These are phyloP conservation scores for Alternaria metachromatica DNA, from an alignment of 2,329 filamentous ascomycete species.

Conservation along the genomic window DNA sequence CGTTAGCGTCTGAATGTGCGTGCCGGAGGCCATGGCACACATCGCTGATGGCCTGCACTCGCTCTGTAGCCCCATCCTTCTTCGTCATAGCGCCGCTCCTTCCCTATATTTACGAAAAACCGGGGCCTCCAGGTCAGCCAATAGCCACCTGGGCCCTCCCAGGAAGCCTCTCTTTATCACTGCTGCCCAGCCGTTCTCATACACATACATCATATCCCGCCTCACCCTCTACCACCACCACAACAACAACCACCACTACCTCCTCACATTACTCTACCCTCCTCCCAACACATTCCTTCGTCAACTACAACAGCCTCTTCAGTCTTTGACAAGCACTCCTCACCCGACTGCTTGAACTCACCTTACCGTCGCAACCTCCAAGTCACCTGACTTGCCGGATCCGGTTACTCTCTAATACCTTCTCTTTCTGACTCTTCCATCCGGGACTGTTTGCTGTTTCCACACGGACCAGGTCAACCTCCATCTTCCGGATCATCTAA, in stretches of 20 bases:
- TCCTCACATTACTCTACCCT: slow-evolving; percentile 21
- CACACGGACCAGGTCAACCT: slow-evolving; percentile 12
- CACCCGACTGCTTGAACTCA: slow-evolving; percentile 7
- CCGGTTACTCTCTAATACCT: slow-evolving; percentile 27
- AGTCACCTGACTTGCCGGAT: slow-evolving; percentile 31
- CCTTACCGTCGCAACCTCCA: slow-evolving; percentile 10
- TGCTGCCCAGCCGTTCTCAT: slow-evolving; percentile 45
- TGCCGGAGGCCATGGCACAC: slow-evolving; percentile 34
- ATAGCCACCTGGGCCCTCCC: slow-evolving; percentile 29
- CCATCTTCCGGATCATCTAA: slow-evolving; percentile 28
- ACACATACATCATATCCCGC: slow-evolving; percentile 48
- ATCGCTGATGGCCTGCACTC: slow-evolving; percentile 37
- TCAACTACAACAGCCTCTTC: slow-evolving; percentile 21
- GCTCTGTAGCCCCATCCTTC: slow-evolving; percentile 42
- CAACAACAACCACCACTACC: slow-evolving; percentile 3
- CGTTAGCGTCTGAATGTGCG: slow-evolving; percentile 29
- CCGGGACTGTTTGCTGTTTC: slow-evolving; percentile 10
- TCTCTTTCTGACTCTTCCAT: slow-evolving; percentile 10
- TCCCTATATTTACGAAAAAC: slow-evolving; percentile 49
- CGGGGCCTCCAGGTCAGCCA: slow-evolving; percentile 35
- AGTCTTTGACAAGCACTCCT: slow-evolving; percentile 17
- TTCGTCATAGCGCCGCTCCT: slow-evolving; percentile 49
- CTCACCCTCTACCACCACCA: slow-evolving; percentile 33
- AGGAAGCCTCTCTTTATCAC: slow-evolving; percentile 38
- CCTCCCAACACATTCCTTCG: slow-evolving; percentile 32